Percentiles rank a stretch among this genome's conserved stretches.
Conservation (phyloP, 148 eudicot species). For the Chenopodium album region DNA sequence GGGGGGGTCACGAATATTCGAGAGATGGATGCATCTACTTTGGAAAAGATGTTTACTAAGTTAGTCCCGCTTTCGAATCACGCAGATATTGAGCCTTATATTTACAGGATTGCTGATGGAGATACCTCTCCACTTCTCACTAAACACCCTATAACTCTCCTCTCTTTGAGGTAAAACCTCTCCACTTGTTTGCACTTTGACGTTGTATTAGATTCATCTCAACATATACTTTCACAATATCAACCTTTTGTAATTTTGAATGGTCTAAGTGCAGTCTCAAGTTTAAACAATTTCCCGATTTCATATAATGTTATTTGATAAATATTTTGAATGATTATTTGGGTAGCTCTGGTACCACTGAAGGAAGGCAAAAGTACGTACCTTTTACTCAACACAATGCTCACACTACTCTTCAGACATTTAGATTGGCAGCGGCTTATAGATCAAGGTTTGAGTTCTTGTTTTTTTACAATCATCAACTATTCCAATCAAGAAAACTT, state of each 20-base stretch:
- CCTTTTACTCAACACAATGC: slow-evolving; percentile 72
- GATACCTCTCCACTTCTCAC: slow-evolving; percentile 56
- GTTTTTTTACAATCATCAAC: background rate
- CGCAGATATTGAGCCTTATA: slow-evolving; percentile 73
- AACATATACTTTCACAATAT: no score
- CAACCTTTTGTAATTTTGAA: no score
- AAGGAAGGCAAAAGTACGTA: slow-evolving; percentile 69
- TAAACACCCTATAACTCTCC: slow-evolving; percentile 55
- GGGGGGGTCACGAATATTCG: slow-evolving; percentile 23
- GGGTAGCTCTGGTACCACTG: slow-evolving; percentile 78
- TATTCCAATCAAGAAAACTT: background rate
- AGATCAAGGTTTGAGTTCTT: slow-evolving; percentile 56
- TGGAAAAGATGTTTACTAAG: slow-evolving; percentile 47
- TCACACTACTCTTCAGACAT: slow-evolving; percentile 62
- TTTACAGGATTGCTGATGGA: slow-evolving; percentile 65
- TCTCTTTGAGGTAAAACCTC: slow-evolving; percentile 59
- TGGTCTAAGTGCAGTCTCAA: no score
- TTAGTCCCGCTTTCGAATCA: slow-evolving; percentile 60
- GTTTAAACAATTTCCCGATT: no score
- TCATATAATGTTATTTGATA: background rate
- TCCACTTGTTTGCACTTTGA: no score
- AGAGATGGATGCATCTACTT: slow-evolving; percentile 34
- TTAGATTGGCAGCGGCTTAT: slow-evolving; percentile 64
- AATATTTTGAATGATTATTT: background rate
- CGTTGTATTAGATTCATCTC: no score